Evolutionary conservation across 176 grass and related monocot species (phyloP).

Genomic region (Chrysopogon serrulatus): DNA sequence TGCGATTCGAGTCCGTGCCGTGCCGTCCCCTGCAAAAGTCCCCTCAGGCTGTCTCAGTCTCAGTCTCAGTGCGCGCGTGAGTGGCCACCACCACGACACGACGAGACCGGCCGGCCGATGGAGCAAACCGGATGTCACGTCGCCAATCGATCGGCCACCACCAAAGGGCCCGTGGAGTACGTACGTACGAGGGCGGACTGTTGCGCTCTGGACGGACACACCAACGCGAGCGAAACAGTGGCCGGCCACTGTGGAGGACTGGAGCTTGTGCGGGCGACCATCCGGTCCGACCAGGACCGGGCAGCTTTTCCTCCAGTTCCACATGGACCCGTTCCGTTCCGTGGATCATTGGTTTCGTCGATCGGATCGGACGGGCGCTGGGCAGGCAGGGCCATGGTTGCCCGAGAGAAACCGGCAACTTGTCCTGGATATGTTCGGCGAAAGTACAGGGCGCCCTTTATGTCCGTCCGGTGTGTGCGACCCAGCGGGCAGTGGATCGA

Average conservation of each 20-base stretch:
- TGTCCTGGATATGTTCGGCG: conserved; percentile 12
- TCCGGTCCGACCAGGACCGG: background rate
- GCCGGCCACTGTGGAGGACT: background rate
- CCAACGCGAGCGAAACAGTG: background rate
- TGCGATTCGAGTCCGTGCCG: background rate
- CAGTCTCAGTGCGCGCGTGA: background rate
- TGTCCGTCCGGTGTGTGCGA: background rate
- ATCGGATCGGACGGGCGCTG: background rate
- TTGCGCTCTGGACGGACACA: background rate
- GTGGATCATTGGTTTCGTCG: background rate
- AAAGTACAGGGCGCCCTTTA: conserved; percentile 16
- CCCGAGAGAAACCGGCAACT: conserved; percentile 18
- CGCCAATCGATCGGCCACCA: background rate
- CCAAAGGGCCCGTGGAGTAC: background rate
- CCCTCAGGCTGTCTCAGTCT: background rate
- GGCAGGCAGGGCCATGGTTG: background rate
- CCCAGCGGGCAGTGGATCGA: background rate
- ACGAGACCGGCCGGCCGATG: background rate
- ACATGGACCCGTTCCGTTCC: background rate
- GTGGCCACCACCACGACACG: background rate
- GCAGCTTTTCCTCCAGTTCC: background rate
- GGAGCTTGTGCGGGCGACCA: background rate
- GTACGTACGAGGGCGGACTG: background rate
- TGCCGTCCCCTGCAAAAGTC: background rate
- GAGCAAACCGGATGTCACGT: conserved; percentile 1